A percentile compares a stretch with the other conserved stretches of the same genome.
These are phyloP conservation scores for Dactylella cylindrospora DNA, from an alignment of 2,329 filamentous ascomycete species.

Conservation along the genomic window DNA sequence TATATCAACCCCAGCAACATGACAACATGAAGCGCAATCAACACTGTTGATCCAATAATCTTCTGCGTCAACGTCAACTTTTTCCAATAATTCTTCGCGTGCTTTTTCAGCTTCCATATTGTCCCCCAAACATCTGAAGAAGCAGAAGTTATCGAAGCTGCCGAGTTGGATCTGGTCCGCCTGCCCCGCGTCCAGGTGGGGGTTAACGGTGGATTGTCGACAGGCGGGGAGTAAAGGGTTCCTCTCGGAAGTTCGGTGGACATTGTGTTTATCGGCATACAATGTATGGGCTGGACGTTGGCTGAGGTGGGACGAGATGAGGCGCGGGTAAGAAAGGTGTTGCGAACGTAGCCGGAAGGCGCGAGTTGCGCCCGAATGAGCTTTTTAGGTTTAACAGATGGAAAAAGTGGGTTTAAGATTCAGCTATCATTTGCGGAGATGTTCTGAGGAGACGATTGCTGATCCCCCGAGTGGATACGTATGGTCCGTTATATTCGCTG, in stretches of 20 bases:
- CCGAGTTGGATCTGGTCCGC: slow-evolving; percentile 16
- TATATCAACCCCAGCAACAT: slow-evolving; percentile 47
- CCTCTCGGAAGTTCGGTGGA: slow-evolving; percentile 34
- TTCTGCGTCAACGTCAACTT: slow-evolving; percentile 46
- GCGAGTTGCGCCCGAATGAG: slow-evolving; percentile 3
- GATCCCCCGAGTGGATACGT: too few relatives aligned
- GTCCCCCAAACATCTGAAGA: slow-evolving; percentile 25
- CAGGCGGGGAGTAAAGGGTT: slow-evolving; percentile 47
- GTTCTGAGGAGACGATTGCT: too few relatives aligned
- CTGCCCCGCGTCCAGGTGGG: slow-evolving; percentile 44
- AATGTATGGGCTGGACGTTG: too few relatives aligned
- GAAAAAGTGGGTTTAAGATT: neutral
- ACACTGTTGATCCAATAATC: slow-evolving; percentile 40
- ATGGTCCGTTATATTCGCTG: too few relatives aligned
- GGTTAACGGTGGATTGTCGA: slow-evolving; percentile 32
- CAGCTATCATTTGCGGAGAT: neutral
- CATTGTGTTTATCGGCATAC: too few relatives aligned
- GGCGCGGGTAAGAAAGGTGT: too few relatives aligned
- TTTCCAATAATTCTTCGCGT: slow-evolving; percentile 45
- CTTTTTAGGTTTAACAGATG: too few relatives aligned
- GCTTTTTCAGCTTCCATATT: slow-evolving; percentile 43
- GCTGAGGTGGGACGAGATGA: neutral
- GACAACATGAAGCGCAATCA: slow-evolving; percentile 27
- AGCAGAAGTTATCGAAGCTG: slow-evolving; percentile 23
- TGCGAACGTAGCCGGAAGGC: neutral